Percentiles rank a stretch among this genome's conserved stretches.
Conservation (phyloP, 352 stramenopile genomes). For the Phytophthora idaei region DNA sequence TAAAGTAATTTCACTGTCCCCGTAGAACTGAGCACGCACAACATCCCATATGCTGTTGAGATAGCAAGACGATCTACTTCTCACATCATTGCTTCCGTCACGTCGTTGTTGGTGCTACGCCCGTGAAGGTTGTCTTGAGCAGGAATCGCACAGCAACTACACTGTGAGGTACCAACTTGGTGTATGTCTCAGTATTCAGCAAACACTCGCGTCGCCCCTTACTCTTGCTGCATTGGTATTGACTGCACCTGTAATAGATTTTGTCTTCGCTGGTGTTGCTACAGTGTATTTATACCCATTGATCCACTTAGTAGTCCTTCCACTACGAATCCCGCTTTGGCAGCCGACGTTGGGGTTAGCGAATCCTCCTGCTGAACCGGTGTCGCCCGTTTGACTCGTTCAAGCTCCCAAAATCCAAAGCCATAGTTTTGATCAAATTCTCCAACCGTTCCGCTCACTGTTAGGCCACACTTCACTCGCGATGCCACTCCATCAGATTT, state of each 20-base stretch:
- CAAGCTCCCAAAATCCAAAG: no score
- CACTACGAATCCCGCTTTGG: no score
- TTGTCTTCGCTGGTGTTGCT: background rate
- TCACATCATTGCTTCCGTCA: background rate
- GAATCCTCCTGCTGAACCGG: no score
- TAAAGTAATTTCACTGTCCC: background rate
- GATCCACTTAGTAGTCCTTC: background rate
- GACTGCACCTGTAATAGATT: slow-evolving; percentile 1
- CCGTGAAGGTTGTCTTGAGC: no score
- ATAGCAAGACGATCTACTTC: background rate
- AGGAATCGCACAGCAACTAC: background rate
- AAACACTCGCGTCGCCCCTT: slow-evolving; percentile 1
- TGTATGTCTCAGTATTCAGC: background rate
- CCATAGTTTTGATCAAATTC: no score
- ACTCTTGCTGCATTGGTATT: background rate
- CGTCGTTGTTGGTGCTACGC: background rate
- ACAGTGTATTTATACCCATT: background rate
- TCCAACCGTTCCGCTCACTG: no score
- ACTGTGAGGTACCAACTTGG: slow-evolving; percentile 8
- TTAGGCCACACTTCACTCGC: no score
- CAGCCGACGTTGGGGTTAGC: no score
- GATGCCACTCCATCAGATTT: no score
- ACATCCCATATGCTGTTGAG: background rate
- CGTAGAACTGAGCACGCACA: background rate
- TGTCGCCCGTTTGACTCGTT: no score